Evolutionary conservation across 805 yeast species (phyloP).

Genomic region (Geotrichum ghanense): DNA sequence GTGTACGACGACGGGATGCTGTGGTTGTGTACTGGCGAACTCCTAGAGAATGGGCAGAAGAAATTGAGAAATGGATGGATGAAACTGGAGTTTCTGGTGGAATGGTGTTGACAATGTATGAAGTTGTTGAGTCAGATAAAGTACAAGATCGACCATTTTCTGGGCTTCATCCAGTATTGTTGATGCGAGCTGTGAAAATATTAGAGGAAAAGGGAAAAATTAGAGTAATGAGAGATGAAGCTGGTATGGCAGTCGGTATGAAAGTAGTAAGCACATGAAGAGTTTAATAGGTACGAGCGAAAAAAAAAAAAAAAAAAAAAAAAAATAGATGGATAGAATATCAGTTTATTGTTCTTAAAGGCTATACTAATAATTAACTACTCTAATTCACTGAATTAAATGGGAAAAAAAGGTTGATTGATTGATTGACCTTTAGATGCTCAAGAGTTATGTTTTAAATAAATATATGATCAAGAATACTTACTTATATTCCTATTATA

Average conservation of each 20-base stretch:
- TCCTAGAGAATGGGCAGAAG: conserved; percentile 56
- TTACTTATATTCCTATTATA: no score
- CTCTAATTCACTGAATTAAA: no score
- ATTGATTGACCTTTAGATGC: no score
- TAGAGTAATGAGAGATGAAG: conserved; percentile 56
- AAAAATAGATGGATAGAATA: no score
- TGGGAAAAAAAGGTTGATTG: no score
- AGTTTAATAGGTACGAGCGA: no score
- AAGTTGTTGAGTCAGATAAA: conserved; percentile 56
- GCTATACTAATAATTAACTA: no score
- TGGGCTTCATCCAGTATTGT: conserved; percentile 45
- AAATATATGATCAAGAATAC: no score
- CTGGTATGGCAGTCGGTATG: conserved; percentile 56
- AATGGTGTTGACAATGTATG: conserved; percentile 75
- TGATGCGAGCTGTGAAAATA: conserved; percentile 43
- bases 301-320: no score
- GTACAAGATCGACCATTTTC: conserved; percentile 36
- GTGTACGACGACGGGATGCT: conserved; percentile 10
- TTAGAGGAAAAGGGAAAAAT: conserved; percentile 64
- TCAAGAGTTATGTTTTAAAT: no score
- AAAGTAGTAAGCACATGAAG: no score
- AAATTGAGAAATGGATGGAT: conserved; percentile 60
- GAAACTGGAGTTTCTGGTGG: conserved; percentile 66
- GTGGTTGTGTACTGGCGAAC: conserved; percentile 53
- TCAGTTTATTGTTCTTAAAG: no score